Conservation (phyloP, 1,139 yeast genomes). For the Diutina neorugosa region DNA sequence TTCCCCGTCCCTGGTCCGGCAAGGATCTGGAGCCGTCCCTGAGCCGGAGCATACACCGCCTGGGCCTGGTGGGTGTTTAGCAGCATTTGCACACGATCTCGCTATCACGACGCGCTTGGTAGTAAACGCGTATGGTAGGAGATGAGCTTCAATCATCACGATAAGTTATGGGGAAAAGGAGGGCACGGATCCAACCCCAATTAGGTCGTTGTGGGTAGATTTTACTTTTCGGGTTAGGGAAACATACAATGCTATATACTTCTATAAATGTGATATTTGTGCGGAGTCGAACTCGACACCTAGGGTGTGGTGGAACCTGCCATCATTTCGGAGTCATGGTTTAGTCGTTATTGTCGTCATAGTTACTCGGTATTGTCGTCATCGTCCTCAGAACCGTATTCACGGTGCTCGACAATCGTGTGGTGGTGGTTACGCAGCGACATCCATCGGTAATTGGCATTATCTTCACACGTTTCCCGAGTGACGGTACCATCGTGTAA, state of each 20-base stretch:
- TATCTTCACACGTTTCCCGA: neutral
- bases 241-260: too few relatives aligned
- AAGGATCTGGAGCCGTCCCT: constrained; percentile 55
- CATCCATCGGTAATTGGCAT: neutral
- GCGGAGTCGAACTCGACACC: too few relatives aligned
- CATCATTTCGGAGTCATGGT: too few relatives aligned
- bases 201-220: too few relatives aligned
- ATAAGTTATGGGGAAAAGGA: too few relatives aligned
- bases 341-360: too few relatives aligned
- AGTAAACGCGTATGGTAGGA: neutral
- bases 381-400: neutral
- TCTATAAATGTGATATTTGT: too few relatives aligned
- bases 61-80: constrained; percentile 46
- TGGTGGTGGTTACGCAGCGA: neutral
- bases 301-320: too few relatives aligned
- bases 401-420: neutral
- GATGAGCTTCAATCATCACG: too few relatives aligned
- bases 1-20: constrained; percentile 94
- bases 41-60: constrained; percentile 48
- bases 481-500: neutral
- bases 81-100: constrained; percentile 5
- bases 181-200: too few relatives aligned
- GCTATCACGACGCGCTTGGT: neutral
- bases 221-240: too few relatives aligned
- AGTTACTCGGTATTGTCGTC: too few relatives aligned